A percentile compares a stretch with the other conserved stretches of the same genome.
phyloP scores from a whole-genome alignment of 139 green algal species.

The Edaphochlamys debaryana region DNA sequence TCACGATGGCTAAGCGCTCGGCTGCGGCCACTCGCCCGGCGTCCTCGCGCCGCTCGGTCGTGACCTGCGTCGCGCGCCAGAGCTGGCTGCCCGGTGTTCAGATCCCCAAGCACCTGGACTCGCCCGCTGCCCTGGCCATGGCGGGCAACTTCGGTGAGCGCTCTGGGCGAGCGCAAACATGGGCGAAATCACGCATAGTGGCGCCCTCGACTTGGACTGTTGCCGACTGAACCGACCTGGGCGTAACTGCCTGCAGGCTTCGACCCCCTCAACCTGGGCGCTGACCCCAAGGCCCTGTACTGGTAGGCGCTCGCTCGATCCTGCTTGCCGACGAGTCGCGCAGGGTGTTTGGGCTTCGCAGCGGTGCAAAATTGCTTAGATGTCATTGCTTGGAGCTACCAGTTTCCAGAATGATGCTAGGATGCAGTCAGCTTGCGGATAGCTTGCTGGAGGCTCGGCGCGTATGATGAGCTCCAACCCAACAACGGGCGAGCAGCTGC shows the following conservation, averaged over 20 bases:
- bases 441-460: no score
- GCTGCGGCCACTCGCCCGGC: conserved; percentile 22
- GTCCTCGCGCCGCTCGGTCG: conserved; percentile 8
- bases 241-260: conserved; percentile 44
- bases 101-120: conserved; percentile 63
- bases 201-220: not conserved
- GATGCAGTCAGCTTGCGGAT: no score
- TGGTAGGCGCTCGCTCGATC: no score
- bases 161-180: no score
- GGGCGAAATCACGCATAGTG: not conserved
- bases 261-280: conserved; percentile 84
- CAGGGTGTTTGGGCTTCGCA: no score
- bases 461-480: no score
- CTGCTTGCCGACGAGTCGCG: no score
- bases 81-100: conserved; percentile 63
- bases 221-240: not conserved
- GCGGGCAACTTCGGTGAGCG: conserved; percentile 42
- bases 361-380: no score
- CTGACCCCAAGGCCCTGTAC: conserved; percentile 76
- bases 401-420: not conserved
- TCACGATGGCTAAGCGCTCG: conserved; percentile 35
- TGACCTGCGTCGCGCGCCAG: conserved; percentile 39
- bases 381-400: not conserved
- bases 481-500: no score
- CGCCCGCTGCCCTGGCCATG: conserved; percentile 28